A percentile compares a stretch with the other conserved stretches of the same genome.
Conservation (phyloP, 2,329 filamentous ascomycete species). For the Domatiomyces globalis region DNA sequence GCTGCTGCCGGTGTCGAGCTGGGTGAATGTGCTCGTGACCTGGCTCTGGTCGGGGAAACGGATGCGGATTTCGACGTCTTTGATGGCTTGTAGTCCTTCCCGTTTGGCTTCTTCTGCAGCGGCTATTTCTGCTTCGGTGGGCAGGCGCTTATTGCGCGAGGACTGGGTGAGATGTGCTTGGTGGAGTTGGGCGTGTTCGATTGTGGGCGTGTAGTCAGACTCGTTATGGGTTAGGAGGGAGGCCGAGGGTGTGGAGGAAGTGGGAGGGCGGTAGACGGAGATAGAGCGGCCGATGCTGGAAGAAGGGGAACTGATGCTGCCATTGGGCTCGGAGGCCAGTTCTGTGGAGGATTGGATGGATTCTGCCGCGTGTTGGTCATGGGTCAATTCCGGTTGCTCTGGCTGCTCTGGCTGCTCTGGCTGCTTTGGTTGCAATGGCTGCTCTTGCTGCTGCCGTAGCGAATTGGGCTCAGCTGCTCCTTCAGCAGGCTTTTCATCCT, state of each 20-base stretch:
- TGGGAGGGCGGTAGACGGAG: slow-evolving; percentile 63
- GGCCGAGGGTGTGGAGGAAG: slow-evolving; percentile 57
- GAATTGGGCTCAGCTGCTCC: slow-evolving; percentile 11
- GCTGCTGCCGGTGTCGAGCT: slow-evolving; percentile 52
- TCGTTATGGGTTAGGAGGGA: slow-evolving; percentile 55
- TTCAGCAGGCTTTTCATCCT: slow-evolving; percentile 40
- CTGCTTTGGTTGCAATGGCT: slow-evolving; percentile 2
- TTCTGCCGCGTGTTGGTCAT: slow-evolving; percentile 1
- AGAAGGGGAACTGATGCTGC: slow-evolving; percentile 13
- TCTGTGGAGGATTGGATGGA: slow-evolving; percentile 6
- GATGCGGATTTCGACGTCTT: slow-evolving; percentile 59
- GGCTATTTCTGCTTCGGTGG: slow-evolving; percentile 68
- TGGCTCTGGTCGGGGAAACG: slow-evolving; percentile 78
- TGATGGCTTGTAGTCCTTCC: slow-evolving; percentile 51
- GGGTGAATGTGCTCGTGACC: slow-evolving; percentile 56
- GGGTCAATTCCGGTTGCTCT: background rate
- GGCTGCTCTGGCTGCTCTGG: slow-evolving; percentile 4
- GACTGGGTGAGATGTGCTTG: slow-evolving; percentile 60
- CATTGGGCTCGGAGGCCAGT: slow-evolving; percentile 2
- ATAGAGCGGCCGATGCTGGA: slow-evolving; percentile 36
- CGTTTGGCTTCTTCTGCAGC: slow-evolving; percentile 52
- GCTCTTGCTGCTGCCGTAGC: slow-evolving; percentile 3
- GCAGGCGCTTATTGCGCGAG: slow-evolving; percentile 64
- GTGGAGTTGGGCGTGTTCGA: slow-evolving; percentile 73
- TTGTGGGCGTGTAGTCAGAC: slow-evolving; percentile 62